phyloP scores from a whole-genome alignment of 805 yeast genomes.

The Cyberlindnera samutprakarnensis region DNA sequence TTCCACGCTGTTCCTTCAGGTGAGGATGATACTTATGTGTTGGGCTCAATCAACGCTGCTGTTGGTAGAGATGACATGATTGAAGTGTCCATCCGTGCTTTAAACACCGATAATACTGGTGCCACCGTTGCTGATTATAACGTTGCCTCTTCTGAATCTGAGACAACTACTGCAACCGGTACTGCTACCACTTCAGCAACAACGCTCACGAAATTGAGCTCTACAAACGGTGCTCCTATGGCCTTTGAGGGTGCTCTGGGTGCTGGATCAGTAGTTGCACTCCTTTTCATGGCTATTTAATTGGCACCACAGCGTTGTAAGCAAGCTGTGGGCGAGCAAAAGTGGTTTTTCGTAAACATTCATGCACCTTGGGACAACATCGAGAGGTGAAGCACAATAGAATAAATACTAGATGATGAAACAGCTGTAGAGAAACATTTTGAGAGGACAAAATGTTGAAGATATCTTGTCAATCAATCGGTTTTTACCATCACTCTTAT shows the following conservation, averaged over 20 bases:
- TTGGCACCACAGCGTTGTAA: too few relatives aligned
- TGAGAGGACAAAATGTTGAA: too few relatives aligned
- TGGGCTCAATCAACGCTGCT: slow-evolving; percentile 16
- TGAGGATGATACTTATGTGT: slow-evolving; percentile 8
- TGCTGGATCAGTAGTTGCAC: not conserved
- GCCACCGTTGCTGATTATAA: slow-evolving; percentile 2
- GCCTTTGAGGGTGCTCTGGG: not conserved
- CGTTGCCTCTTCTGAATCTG: slow-evolving; percentile 3
- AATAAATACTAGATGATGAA: too few relatives aligned
- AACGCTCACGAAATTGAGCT: not conserved
- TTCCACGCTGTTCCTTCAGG: slow-evolving; percentile 18
- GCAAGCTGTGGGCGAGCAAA: too few relatives aligned
- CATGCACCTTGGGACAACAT: too few relatives aligned
- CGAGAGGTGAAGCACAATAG: too few relatives aligned
- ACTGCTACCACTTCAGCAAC: not conserved
- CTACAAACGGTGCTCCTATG: not conserved
- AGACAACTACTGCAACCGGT: not conserved
- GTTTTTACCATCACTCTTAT: too few relatives aligned
- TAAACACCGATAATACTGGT: slow-evolving; percentile 3
- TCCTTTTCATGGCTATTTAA: too few relatives aligned
- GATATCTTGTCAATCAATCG: too few relatives aligned
- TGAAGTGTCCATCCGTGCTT: slow-evolving; percentile 7
- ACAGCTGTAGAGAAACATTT: too few relatives aligned
- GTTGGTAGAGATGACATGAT: slow-evolving; percentile 7
- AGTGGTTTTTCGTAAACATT: too few relatives aligned